Percentiles rank a stretch among this genome's conserved stretches.
Evolutionary conservation across 371 early-diverging fungal genomes (phyloP).

Genomic region (Catenaria anguillulae): DNA sequence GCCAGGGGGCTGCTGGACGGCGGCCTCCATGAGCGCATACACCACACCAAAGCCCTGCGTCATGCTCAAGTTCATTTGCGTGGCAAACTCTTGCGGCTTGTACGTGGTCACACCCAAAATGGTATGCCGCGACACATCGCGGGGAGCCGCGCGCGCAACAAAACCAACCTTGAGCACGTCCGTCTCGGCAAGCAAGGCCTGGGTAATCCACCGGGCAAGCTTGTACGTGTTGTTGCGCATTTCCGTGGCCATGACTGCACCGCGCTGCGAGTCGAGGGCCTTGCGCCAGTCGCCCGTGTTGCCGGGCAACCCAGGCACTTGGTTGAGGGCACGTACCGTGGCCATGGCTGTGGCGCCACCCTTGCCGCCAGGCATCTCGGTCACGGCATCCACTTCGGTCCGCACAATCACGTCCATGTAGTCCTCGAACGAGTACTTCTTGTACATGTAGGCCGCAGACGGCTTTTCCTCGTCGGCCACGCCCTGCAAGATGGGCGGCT

Average conservation of each 20-base stretch:
- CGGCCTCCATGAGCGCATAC: slow-evolving; percentile 78
- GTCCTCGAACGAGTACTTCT: slow-evolving; percentile 33
- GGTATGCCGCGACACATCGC: slow-evolving; percentile 65
- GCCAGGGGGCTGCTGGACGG: slow-evolving; percentile 71
- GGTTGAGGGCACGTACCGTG: slow-evolving; percentile 76
- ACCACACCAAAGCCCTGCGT: slow-evolving; percentile 89
- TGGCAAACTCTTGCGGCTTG: slow-evolving; percentile 80
- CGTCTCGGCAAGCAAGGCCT: slow-evolving; percentile 71
- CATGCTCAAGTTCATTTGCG: slow-evolving; percentile 72
- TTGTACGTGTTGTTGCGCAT: slow-evolving; percentile 95
- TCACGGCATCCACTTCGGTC: slow-evolving; percentile 74
- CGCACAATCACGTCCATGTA: slow-evolving; percentile 58
- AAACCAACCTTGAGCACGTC: slow-evolving; percentile 83
- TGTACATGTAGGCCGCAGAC: slow-evolving; percentile 76
- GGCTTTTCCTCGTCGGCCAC: slow-evolving; percentile 44
- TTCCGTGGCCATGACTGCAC: slow-evolving; percentile 91
- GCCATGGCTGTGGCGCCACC: slow-evolving; percentile 49
- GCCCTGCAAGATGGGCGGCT: slow-evolving; percentile 16
- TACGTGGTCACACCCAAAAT: slow-evolving; percentile 71
- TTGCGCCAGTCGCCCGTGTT: slow-evolving; percentile 85
- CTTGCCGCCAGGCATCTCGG: slow-evolving; percentile 41
- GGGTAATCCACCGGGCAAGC: slow-evolving; percentile 85
- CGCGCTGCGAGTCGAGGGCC: slow-evolving; percentile 87
- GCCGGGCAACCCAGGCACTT: slow-evolving; percentile 73
- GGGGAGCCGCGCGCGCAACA: slow-evolving; percentile 58